Percentiles rank a stretch among this genome's conserved stretches.
Conservation (phyloP, 2,329 filamentous ascomycete genomes). For the Botrytis deweyae region DNA sequence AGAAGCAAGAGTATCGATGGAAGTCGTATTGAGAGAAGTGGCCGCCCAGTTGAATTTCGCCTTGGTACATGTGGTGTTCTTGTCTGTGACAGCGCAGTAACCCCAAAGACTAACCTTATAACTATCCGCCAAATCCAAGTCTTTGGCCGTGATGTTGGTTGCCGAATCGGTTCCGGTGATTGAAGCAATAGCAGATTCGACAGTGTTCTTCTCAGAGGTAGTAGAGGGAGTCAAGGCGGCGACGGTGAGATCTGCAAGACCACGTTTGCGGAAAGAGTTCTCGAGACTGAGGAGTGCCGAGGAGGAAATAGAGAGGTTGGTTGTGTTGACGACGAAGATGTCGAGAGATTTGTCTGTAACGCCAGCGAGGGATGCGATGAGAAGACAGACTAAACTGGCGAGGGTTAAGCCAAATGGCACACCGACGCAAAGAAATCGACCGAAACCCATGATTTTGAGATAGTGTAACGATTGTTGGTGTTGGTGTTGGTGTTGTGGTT, state of each 20-base stretch:
- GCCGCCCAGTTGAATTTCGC: conserved; percentile 75
- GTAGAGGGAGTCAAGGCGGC: conserved; percentile 38
- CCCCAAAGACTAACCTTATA: conserved; percentile 86
- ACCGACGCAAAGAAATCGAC: conserved; percentile 82
- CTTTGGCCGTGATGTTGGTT: conserved; percentile 54
- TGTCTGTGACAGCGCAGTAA: conserved; percentile 64
- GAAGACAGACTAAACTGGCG: conserved; percentile 69
- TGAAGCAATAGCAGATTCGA: conserved; percentile 37
- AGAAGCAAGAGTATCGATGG: conserved; percentile 54
- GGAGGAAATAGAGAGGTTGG: conserved; percentile 50
- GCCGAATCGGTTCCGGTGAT: neutral
- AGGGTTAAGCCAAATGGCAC: conserved; percentile 81
- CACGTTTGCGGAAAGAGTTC: conserved; percentile 21
- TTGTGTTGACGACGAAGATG: conserved; percentile 61
- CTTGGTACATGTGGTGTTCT: conserved; percentile 65
- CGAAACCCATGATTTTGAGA: conserved; percentile 59
- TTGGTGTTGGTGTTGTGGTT: neutral
- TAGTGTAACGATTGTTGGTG: conserved; percentile 8
- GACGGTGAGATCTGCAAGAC: conserved; percentile 25
- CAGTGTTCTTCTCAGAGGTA: conserved; percentile 51
- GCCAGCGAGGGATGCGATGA: conserved; percentile 56
- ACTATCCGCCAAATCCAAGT: conserved; percentile 62
- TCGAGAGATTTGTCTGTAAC: conserved; percentile 56
- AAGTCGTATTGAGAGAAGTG: conserved; percentile 65
- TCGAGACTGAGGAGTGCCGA: conserved; percentile 31